These are phyloP conservation scores for Ophiostoma triangulosporum DNA, from an alignment of 2,329 filamentous ascomycete genomes.

Conservation along the genomic window DNA sequence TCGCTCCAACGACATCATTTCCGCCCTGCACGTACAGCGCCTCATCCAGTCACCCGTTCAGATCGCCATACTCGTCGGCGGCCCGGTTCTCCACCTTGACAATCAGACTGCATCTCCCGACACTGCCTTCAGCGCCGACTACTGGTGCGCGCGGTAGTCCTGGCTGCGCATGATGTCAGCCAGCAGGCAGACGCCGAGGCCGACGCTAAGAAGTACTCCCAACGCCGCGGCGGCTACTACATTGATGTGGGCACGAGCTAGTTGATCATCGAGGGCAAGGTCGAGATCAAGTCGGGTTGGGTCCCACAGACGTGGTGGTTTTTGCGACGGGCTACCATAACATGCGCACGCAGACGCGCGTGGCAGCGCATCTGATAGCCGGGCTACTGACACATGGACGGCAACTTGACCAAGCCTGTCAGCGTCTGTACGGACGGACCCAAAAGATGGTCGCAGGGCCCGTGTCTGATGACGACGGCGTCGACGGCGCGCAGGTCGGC, in stretches of 20 bases:
- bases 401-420: slow-evolving; percentile 48
- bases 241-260: slow-evolving; percentile 41
- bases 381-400: slow-evolving; percentile 53
- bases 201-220: slow-evolving; percentile 52
- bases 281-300: slow-evolving; percentile 39
- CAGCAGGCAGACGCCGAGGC: too few relatives aligned
- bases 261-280: slow-evolving; percentile 41
- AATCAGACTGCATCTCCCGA: too few relatives aligned
- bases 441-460: slow-evolving; percentile 86
- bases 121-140: too few relatives aligned
- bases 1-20: too few relatives aligned
- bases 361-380: slow-evolving; percentile 49
- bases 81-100: too few relatives aligned
- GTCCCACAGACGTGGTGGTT: slow-evolving; percentile 43
- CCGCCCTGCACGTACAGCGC: too few relatives aligned
- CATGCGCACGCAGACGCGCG: slow-evolving; percentile 48
- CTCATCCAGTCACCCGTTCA: too few relatives aligned
- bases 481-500: slow-evolving; percentile 66
- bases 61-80: too few relatives aligned
- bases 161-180: too few relatives aligned
- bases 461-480: slow-evolving; percentile 74
- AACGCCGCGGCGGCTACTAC: slow-evolving; percentile 48
- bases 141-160: too few relatives aligned
- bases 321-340: slow-evolving; percentile 48
- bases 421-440: slow-evolving; percentile 62